These are phyloP conservation scores for Stramenopiles sp. DNA, from an alignment of 352 stramenopile species.

Conservation along the genomic window DNA sequence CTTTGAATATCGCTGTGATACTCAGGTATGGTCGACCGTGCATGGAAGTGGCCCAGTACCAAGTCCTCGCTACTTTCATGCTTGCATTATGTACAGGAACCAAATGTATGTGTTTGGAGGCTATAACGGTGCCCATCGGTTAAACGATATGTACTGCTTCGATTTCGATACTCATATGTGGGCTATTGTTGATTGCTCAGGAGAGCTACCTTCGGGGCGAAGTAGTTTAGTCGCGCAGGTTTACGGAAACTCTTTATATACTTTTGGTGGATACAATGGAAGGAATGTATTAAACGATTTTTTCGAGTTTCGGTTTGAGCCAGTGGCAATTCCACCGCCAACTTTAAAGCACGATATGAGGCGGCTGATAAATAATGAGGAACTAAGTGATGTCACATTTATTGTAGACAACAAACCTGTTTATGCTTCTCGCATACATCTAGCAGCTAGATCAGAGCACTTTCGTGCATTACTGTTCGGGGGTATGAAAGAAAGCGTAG, in stretches of 20 bases:
- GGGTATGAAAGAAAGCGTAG: conserved; percentile 36
- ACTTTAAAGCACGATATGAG: conserved; percentile 63
- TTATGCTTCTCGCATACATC: conserved; percentile 61
- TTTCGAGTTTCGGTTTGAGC: conserved; percentile 48
- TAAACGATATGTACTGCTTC: conserved; percentile 28
- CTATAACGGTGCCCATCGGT: conserved; percentile 16
- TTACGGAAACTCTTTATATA: conserved; percentile 40
- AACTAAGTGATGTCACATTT: conserved; percentile 65
- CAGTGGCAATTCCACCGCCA: conserved; percentile 43
- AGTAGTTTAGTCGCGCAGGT: conserved; percentile 43
- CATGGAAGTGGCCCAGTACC: conserved; percentile 28
- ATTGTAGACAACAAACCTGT: conserved; percentile 54
- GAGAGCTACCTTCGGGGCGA: conserved; percentile 34
- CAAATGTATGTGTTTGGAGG: conserved; percentile 30
- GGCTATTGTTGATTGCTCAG: conserved; percentile 23
- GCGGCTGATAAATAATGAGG: conserved; percentile 64
- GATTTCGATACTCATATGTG: conserved; percentile 25
- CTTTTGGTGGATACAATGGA: conserved; percentile 46
- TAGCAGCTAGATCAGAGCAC: conserved; percentile 75
- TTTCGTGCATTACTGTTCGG: conserved; percentile 57
- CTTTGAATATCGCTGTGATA: conserved; percentile 59
- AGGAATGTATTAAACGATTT: conserved; percentile 48
- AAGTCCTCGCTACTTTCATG: conserved; percentile 46
- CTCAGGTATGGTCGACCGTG: conserved; percentile 23
- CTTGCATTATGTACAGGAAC: conserved; percentile 32